Evolutionary conservation across 108 stramenopile species (phyloP).

Genomic region (Epipyxis sp.): DNA sequence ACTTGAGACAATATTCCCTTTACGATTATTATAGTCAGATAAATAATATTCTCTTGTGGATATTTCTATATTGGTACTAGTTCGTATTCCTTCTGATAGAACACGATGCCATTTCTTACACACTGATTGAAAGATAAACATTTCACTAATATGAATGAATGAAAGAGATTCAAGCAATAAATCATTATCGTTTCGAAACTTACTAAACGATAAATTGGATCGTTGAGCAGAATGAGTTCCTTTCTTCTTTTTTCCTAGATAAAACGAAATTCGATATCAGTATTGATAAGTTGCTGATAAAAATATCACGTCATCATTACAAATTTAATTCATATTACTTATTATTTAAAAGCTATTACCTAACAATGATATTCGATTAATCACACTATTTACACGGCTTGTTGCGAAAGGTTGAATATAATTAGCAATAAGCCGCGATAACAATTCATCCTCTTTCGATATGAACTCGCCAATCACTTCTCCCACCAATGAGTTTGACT

Average conservation of each 20-base stretch:
- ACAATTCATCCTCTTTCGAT: background rate
- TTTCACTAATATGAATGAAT: slow-evolving; percentile 15
- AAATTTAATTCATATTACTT: background rate
- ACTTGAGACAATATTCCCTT: background rate
- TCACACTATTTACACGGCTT: background rate
- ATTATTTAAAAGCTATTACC: background rate
- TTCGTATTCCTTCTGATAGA: background rate
- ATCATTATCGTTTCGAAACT: slow-evolving; percentile 22
- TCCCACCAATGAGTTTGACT: background rate
- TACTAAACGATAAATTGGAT: no score
- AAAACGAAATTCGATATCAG: no score
- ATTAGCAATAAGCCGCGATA: background rate
- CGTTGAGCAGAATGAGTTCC: no score
- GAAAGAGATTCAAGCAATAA: background rate
- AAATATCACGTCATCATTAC: background rate
- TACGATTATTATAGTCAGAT: background rate
- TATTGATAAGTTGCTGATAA: no score
- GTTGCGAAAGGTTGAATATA: background rate
- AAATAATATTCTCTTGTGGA: background rate
- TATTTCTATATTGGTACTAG: background rate
- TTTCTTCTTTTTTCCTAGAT: no score
- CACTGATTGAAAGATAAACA: background rate
- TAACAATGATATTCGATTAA: background rate
- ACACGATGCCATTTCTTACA: slow-evolving; percentile 1
- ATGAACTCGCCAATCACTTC: background rate